Base-by-base conservation (phyloP, 2,329 filamentous ascomycete species). In the Aspergillus eucalypticola region DNA sequence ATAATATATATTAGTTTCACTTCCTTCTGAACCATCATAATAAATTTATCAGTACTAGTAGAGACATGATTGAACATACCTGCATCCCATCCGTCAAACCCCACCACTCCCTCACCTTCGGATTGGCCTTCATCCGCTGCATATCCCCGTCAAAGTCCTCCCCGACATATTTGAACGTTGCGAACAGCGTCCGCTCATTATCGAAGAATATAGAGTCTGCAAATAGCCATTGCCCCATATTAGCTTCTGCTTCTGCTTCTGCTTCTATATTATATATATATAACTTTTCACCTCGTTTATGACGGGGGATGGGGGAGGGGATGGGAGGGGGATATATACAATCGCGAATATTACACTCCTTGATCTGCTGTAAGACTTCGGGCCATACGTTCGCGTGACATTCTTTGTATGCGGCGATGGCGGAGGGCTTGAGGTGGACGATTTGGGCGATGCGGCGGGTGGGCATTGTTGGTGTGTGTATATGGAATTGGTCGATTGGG, bases 51-150 rank as follows among this genome's bases (percentile, higher is more conserved):
- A n/a, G n/a, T n/a, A n/a, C n/a, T n/a, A n/a, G n/a, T n/a, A n/a
- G n/a, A n/a, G n/a, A n/a, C n/a, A n/a, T n/a, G n/a, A n/a, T n/a
- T n/a, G n/a, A n/a, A 29, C 60, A 39, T 63, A 73, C 88, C 77
- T 93, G 90, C 81, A 88, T 91, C 13, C 81, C 80, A 73, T 94
- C 90, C 53, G 90, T 93, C 86, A 93, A 88, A 60, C 79, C 79
- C 90, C 90, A 94, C 91, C 90, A 94, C 73, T 90, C 87, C 58
- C 86, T 83, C 35, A 93, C 88, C 70, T 88, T 88, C 1, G 85
- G 83, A 67, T 92, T 91, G 59, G 85, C 86, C 1, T 83, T 82
- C 90, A 93, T 92, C 62, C 81, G 82, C 74, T 85, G 83, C 91
- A 94, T 93, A 70, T 94, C 90, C 8, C 81, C 87, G 2, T 84